Evolutionary conservation across 495 filamentous ascomycete genomes (phyloP).

Genomic region (Pseudomonodictys pantanalensis): DNA sequence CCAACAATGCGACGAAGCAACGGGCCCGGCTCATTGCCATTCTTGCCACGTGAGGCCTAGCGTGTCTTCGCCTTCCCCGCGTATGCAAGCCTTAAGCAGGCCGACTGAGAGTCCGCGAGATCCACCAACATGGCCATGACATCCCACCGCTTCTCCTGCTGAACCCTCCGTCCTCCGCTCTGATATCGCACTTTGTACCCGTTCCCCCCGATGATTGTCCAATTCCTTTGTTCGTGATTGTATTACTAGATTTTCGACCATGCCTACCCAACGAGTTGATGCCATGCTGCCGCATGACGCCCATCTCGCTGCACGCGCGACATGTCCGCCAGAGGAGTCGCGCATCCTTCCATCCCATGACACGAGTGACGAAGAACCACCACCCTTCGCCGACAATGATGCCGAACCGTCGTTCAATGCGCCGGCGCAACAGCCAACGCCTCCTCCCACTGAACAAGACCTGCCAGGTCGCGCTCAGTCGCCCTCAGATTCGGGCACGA

Average conservation of each 20-base stretch:
- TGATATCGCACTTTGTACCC: not conserved
- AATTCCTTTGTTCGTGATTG: slow-evolving; percentile 24
- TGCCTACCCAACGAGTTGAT: slow-evolving; percentile 60
- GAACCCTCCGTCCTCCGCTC: not conserved
- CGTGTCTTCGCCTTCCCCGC: slow-evolving; percentile 26
- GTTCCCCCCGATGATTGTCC: slow-evolving; percentile 27
- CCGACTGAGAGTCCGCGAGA: slow-evolving; percentile 6
- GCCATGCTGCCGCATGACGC: slow-evolving; percentile 46
- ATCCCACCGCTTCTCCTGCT: not conserved
- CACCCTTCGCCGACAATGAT: not conserved
- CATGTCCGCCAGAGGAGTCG: slow-evolving; percentile 57
- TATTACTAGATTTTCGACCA: no score
- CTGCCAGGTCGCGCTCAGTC: slow-evolving; percentile 17
- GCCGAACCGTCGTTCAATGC: slow-evolving; percentile 1
- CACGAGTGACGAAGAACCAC: not conserved
- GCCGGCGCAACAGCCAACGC: slow-evolving; percentile 33
- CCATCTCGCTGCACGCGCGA: slow-evolving; percentile 51
- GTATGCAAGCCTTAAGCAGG: slow-evolving; percentile 22
- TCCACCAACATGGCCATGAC: slow-evolving; percentile 9
- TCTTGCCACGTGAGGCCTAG: slow-evolving; percentile 12
- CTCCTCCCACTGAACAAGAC: slow-evolving; percentile 19
- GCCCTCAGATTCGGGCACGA: slow-evolving; percentile 10
- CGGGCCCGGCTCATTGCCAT: slow-evolving; percentile 4
- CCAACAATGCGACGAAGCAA: no score
- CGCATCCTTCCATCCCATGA: slow-evolving; percentile 21